Evolutionary conservation across 2,329 filamentous ascomycete species (phyloP).

Genomic region (Dactylonectria macrodidyma): DNA sequence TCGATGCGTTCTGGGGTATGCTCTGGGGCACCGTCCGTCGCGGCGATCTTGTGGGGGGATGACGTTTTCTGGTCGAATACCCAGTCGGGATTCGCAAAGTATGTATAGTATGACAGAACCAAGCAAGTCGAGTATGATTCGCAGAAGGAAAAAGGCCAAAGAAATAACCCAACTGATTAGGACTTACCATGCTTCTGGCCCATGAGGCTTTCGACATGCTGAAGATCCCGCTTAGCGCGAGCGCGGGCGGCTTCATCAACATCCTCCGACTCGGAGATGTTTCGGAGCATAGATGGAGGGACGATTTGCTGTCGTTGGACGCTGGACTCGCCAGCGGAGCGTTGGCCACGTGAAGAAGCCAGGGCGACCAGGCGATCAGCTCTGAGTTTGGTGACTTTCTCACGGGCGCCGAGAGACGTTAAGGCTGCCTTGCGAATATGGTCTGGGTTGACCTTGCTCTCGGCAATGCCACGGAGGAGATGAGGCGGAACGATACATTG

Average conservation of each 20-base stretch:
- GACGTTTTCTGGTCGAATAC: no score
- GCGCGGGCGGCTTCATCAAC: constrained; percentile 57
- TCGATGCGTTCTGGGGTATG: no score
- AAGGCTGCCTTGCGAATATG: constrained; percentile 55
- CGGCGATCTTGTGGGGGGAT: no score
- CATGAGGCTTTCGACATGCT: constrained; percentile 53
- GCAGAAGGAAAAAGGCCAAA: no score
- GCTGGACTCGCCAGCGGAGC: constrained; percentile 10
- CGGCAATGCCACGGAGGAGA: constrained; percentile 60
- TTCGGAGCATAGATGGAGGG: constrained; percentile 56
- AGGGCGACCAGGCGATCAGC: constrained; percentile 55
- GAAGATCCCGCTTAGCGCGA: constrained; percentile 56
- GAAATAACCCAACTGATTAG: no score
- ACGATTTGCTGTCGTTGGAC: constrained; percentile 52
- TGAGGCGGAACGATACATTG: constrained; percentile 64
- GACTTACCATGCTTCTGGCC: constrained; percentile 45
- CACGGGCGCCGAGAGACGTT: constrained; percentile 53
- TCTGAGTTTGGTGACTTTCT: constrained; percentile 50
- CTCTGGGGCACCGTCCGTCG: no score
- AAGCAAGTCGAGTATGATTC: no score
- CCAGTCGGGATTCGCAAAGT: no score
- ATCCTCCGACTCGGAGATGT: constrained; percentile 55
- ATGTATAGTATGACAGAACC: no score
- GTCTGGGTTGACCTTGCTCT: constrained; percentile 56
- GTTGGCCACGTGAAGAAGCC: constrained; percentile 50